phyloP scores from a whole-genome alignment of 1,139 yeast species.

The Pichia sp. region DNA sequence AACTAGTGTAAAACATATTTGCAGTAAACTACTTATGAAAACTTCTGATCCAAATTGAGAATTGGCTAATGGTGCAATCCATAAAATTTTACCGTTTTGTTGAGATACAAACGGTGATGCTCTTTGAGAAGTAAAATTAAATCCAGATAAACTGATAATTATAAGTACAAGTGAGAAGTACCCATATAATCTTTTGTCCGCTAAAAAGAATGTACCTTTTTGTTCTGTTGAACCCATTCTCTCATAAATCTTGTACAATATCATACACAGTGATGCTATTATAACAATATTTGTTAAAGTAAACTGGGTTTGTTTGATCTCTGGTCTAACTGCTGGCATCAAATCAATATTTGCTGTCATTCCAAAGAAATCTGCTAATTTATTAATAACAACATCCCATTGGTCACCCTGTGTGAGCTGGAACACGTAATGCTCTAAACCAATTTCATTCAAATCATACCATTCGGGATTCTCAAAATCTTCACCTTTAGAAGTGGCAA shows the following conservation, averaged over 20 bases:
- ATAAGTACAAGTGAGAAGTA: constrained; percentile 37
- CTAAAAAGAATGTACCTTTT: constrained; percentile 4
- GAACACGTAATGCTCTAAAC: constrained; percentile 18
- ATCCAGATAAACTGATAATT: constrained; percentile 49
- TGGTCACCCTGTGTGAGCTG: constrained; percentile 13
- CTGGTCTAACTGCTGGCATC: constrained; percentile 1
- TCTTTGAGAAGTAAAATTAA: constrained; percentile 53
- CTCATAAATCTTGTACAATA: constrained; percentile 9
- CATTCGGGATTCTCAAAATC: constrained; percentile 6
- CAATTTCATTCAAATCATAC: constrained; percentile 14
- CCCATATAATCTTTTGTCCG: constrained; percentile 25
- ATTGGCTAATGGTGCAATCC: constrained; percentile 56
- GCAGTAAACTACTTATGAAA: constrained; percentile 40
- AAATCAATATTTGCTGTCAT: constrained; percentile 8
- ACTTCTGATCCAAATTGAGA: constrained; percentile 70
- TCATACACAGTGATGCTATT: constrained; percentile 7
- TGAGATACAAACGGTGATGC: constrained; percentile 58
- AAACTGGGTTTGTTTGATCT: background rate
- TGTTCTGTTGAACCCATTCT: constrained; percentile 1
- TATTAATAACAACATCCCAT: constrained; percentile 11
- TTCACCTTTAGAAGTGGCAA: constrained; percentile 21
- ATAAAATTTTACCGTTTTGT: constrained; percentile 34
- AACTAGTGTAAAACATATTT: constrained; percentile 38
- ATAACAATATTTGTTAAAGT: constrained; percentile 10
- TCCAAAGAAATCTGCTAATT: constrained; percentile 11